Evolutionary conservation across 495 filamentous ascomycete genomes (phyloP).

Genomic region (Penicillium simplicissimum): DNA sequence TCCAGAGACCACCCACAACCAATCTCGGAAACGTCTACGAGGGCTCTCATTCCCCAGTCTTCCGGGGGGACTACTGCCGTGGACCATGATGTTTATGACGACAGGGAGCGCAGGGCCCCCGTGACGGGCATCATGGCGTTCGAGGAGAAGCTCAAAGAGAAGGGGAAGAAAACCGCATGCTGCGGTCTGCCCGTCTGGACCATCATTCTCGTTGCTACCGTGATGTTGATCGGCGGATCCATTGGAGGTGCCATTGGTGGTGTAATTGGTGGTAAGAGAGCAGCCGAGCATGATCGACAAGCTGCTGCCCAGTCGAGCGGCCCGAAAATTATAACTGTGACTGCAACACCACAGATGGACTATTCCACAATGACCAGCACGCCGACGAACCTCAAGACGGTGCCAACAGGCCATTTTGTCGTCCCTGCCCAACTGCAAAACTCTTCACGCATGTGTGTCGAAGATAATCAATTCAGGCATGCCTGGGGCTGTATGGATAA

Average conservation of each 20-base stretch:
- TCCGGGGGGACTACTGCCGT: constrained; percentile 7
- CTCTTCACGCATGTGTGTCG: constrained; percentile 66
- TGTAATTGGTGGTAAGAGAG: constrained; percentile 46
- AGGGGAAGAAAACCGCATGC: constrained; percentile 56
- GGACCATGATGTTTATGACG: constrained; percentile 10
- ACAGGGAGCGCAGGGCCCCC: constrained; percentile 14
- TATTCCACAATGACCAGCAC: constrained; percentile 60
- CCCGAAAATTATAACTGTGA: constrained; percentile 50
- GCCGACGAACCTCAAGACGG: constrained; percentile 55
- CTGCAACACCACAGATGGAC: constrained; percentile 61
- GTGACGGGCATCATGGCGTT: constrained; percentile 46
- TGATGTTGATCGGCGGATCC: constrained; percentile 56
- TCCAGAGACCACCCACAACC: constrained; percentile 26
- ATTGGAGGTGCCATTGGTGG: constrained; percentile 65
- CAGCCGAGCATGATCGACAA: constrained; percentile 31
- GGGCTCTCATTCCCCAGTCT: constrained; percentile 28
- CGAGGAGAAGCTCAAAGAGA: constrained; percentile 57
- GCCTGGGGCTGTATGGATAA: constrained; percentile 68
- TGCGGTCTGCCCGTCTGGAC: constrained; percentile 73
- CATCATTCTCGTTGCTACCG: constrained; percentile 52
- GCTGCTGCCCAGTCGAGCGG: constrained; percentile 16
- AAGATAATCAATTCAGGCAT: constrained; percentile 53
- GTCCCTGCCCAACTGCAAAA: constrained; percentile 61
- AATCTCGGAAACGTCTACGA: constrained; percentile 51
- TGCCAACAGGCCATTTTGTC: constrained; percentile 65